These are phyloP conservation scores for Mycena capillaripes DNA, from an alignment of 768 basidiomycete species.

Conservation along the genomic window DNA sequence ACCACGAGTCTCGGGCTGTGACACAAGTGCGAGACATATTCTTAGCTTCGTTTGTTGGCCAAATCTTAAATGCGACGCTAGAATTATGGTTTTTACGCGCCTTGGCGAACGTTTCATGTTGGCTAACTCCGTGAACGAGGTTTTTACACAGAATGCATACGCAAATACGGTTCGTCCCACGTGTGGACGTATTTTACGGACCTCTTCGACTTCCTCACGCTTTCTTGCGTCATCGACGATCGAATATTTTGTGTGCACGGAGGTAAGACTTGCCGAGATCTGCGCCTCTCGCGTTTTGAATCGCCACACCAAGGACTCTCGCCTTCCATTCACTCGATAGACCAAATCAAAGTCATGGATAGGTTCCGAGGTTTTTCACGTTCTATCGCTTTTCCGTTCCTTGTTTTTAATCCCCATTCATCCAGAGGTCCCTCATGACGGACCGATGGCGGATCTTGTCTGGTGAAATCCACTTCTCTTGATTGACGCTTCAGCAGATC, in stretches of 20 bases:
- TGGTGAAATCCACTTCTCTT: constrained; percentile 60
- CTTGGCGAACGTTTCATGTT: neutral
- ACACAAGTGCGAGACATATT: constrained; percentile 77
- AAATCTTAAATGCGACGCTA: constrained; percentile 47
- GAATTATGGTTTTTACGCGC: constrained; percentile 96
- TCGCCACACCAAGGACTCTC: constrained; percentile 76
- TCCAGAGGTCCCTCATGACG: constrained; percentile 95
- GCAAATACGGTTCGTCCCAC: constrained; percentile 95
- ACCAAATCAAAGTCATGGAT: constrained; percentile 33
- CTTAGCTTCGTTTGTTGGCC: neutral
- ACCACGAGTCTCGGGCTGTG: constrained; percentile 98
- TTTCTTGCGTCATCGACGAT: constrained; percentile 98
- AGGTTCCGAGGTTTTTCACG: constrained; percentile 59
- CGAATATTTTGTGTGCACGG: constrained; percentile 99
- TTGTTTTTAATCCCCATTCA: constrained; percentile 10
- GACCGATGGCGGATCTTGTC: constrained; percentile 99
- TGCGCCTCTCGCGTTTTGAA: constrained; percentile 5
- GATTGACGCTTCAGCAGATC: neutral
- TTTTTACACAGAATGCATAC: constrained; percentile 93
- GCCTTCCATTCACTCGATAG: constrained; percentile 71
- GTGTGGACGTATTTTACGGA: constrained; percentile 99
- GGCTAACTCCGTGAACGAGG: constrained; percentile 1
- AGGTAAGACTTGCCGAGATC: constrained; percentile 60
- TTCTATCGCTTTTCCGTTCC: neutral
- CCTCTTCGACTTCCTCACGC: constrained; percentile 98